Base-by-base conservation (phyloP, 495 filamentous ascomycete genomes). In the Hypomontagnella monticulosa region DNA sequence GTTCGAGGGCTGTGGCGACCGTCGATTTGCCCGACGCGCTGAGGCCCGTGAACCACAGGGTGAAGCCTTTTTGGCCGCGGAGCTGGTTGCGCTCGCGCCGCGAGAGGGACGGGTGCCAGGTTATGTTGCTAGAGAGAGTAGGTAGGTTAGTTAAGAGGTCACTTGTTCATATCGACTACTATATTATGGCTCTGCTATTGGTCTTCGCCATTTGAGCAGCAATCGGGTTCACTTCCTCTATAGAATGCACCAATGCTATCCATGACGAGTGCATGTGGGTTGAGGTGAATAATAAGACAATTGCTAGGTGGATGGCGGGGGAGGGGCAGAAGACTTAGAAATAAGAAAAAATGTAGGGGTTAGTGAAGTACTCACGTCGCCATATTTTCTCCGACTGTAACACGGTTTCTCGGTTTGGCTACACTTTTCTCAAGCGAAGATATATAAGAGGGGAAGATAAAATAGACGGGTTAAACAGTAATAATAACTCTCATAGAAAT, bases 41-140 rank as follows among this genome's bases (percentile, higher is more conserved):
- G 42, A 99, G 89, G 20, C 95, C 95, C 5, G 95, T 99, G 76
- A 99, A 91, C 95, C 95, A 99, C 75, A 99, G 88, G 43, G 95
- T 99, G 76, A 95, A 90, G 69, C 95, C 95, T 37, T 86, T 83
- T 79, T 99, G 96, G 71, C 87, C 86, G 76, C 92, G 91, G 71
- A 90, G 80, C 47, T 78, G 69, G 80, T 85, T 89, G 79, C 95
- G 93, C 85, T 98, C 93, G 65, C 78, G 74, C 74, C 91, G 92
- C 49, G 92, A 91, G 69, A 99, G 88, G 69, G 89, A 88, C 37
- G 92, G 85, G 85, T 99, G 95, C 93, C 91, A 98, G 79, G 95
- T 98, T 78, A 99, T 97, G 86, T 99, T 99, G 66, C 95, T 99
- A 75, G 37, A 44, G 20, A 43, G 18, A n/a, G 47, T 0, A 6